A percentile compares a stretch with the other conserved stretches of the same genome.
These are phyloP conservation scores for Colletotrichum sp. DNA, from an alignment of 2,329 filamentous ascomycete genomes.

Conservation along the genomic window DNA sequence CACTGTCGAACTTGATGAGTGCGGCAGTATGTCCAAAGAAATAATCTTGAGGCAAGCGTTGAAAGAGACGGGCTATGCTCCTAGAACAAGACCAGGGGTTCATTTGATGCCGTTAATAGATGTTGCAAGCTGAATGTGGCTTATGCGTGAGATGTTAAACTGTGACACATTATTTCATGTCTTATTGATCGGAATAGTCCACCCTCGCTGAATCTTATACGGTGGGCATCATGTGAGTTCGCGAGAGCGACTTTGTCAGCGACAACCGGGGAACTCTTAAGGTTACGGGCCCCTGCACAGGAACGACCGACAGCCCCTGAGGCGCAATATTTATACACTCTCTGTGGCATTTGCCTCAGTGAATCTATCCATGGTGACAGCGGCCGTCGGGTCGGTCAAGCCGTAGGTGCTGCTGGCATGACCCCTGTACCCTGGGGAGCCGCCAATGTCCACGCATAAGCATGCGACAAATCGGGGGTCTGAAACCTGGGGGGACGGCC, in stretches of 20 bases:
- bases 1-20: neutral
- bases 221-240: neutral
- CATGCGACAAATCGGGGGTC: neutral
- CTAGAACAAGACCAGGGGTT: neutral
- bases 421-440: neutral
- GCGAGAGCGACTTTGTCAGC: neutral
- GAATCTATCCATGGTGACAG: neutral
- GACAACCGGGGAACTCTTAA: neutral
- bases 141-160: neutral
- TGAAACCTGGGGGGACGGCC: neutral
- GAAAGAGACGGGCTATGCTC: neutral
- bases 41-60: accelerated
- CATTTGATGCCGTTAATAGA: neutral
- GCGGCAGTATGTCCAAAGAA: neutral
- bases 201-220: neutral
- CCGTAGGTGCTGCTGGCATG: neutral
- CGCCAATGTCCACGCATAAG: neutral
- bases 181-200: neutral
- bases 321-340: neutral
- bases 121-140: neutral
- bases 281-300: neutral
- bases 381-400: neutral
- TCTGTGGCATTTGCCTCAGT: neutral
- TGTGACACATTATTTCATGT: neutral
- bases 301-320: neutral